phyloP scores from a whole-genome alignment of 176 grass and related monocot species.

The Miscanthus lutarioriparius region DNA sequence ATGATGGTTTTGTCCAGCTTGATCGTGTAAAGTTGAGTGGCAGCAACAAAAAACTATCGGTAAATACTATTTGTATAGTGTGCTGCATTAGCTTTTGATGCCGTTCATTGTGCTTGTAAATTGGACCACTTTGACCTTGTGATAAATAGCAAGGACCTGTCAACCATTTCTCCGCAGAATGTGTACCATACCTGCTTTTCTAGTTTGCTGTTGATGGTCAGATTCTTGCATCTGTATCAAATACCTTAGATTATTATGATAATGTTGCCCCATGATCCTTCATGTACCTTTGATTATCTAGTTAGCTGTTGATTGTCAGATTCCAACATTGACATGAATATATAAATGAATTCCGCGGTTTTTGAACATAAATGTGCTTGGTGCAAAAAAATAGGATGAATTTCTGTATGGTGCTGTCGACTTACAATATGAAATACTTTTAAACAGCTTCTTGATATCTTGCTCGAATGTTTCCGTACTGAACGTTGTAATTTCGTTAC shows the following conservation, averaged over 20 bases:
- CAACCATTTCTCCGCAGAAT: background rate
- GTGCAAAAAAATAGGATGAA: background rate
- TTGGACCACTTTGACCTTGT: background rate
- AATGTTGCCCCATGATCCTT: background rate
- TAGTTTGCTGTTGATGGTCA: slow-evolving; percentile 4
- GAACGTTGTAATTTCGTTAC: background rate
- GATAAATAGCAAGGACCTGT: background rate
- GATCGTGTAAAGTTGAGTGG: slow-evolving; percentile 73
- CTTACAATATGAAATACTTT: slow-evolving; percentile 3
- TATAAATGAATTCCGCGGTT: background rate
- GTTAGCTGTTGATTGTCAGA: background rate
- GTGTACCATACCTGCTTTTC: background rate
- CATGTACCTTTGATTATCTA: slow-evolving; percentile 3
- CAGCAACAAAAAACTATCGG: slow-evolving; percentile 61
- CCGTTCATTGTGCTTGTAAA: slow-evolving; percentile 24
- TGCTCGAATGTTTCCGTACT: background rate
- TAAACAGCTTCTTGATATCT: background rate
- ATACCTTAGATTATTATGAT: slow-evolving; percentile 10
- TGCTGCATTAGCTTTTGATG: slow-evolving; percentile 37
- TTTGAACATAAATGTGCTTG: background rate
- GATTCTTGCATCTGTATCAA: slow-evolving; percentile 3
- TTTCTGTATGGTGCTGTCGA: slow-evolving; percentile 1
- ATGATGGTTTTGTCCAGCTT: slow-evolving; percentile 67
- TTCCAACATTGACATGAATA: background rate
- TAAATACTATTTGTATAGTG: slow-evolving; percentile 47